Conservation (phyloP, 306 rosid genomes). For the Argentina anserina region DNA sequence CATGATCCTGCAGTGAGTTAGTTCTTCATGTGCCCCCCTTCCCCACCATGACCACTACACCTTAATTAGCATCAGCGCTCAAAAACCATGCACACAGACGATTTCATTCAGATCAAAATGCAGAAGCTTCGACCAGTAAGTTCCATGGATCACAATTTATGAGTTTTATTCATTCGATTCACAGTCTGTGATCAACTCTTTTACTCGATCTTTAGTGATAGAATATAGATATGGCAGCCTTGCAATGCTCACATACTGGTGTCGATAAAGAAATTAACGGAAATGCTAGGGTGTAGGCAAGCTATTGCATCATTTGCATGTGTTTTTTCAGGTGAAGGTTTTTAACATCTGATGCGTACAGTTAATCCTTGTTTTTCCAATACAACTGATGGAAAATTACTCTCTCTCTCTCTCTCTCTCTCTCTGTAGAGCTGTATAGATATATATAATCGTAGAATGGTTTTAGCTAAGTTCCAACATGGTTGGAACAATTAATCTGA, state of each 20-base stretch:
- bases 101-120: neutral
- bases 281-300: neutral
- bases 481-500: neutral
- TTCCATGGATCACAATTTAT: neutral
- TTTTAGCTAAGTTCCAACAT: neutral
- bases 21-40: conserved; percentile 99
- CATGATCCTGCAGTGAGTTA: conserved; percentile 41
- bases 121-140: neutral
- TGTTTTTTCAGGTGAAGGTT: neutral
- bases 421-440: neutral
- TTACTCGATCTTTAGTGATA: too few species aligned
- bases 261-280: neutral
- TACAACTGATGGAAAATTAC: neutral
- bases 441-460: neutral
- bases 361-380: neutral
- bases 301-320: neutral
- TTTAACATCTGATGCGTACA: neutral
- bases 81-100: neutral
- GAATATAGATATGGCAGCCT: neutral
- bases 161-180: neutral
- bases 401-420: conserved; percentile 5
- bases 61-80: conserved; percentile 19
- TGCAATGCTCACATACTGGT: neutral
- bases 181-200: neutral
- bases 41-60: conserved; percentile 89